Percentiles rank a stretch among this genome's conserved stretches.
Conservation (phyloP, 2,329 filamentous ascomycete genomes). For the Calonectria hawksworthii region DNA sequence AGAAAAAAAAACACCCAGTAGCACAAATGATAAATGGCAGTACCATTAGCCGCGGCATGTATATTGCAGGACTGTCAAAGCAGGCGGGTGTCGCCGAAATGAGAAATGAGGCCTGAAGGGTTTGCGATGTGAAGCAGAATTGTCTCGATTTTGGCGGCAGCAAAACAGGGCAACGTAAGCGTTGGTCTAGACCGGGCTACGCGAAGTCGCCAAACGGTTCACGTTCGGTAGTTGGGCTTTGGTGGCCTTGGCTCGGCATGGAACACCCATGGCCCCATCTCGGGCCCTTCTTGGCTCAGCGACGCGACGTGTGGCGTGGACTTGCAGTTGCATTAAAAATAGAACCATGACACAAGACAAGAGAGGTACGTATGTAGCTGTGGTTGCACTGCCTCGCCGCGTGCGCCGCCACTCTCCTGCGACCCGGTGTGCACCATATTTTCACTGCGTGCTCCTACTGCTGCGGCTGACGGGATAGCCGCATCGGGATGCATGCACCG, state of each 20-base stretch:
- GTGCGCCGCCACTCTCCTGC: neutral
- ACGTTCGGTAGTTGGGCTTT: constrained; percentile 15
- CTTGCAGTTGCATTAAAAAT: constrained; percentile 18
- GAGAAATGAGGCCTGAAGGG: neutral
- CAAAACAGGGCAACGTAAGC: neutral
- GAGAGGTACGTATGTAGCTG: neutral
- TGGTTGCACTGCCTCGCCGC: constrained; percentile 5
- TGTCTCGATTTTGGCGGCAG: neutral
- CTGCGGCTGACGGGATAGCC: constrained; percentile 7
- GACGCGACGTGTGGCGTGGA: neutral
- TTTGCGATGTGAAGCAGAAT: neutral
- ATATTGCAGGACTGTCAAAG: neutral
- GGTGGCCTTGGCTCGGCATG: neutral
- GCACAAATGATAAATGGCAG: neutral
- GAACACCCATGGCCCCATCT: neutral
- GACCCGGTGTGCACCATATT: neutral
- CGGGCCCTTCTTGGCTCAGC: neutral
- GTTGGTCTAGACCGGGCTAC: neutral
- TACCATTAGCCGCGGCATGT: neutral
- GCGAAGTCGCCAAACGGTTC: constrained; percentile 5
- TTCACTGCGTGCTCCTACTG: neutral
- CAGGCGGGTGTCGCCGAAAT: neutral
- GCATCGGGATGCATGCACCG: neutral
- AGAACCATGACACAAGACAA: neutral
- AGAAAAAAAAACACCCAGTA: neutral